Percentiles rank a stretch among this genome's conserved stretches.
These are phyloP conservation scores for Aspergillus cavernicola DNA, from an alignment of 495 filamentous ascomycete species.

Conservation along the genomic window DNA sequence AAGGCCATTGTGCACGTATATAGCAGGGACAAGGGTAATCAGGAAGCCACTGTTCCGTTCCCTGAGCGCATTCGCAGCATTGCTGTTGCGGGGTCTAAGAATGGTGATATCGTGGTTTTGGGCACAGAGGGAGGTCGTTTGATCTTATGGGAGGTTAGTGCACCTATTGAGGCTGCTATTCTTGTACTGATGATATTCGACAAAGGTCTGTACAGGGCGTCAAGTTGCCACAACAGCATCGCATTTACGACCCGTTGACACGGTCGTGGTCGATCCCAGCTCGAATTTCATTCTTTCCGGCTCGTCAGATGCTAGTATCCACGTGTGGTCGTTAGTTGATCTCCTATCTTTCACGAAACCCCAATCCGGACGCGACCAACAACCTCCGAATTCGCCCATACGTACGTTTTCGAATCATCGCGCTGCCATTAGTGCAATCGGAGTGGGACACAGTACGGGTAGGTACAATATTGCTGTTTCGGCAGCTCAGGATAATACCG, in stretches of 20 bases:
- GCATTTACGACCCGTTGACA: slow-evolving; percentile 82
- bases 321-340: slow-evolving; percentile 79
- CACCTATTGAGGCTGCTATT: neutral
- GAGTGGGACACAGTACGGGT: slow-evolving; percentile 62
- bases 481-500: slow-evolving; percentile 73
- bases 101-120: slow-evolving; percentile 67
- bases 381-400: slow-evolving; percentile 49
- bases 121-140: slow-evolving; percentile 86
- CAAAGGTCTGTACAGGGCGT: slow-evolving; percentile 76
- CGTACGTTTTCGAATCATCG: slow-evolving; percentile 75
- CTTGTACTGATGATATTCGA: neutral
- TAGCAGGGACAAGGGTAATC: slow-evolving; percentile 72
- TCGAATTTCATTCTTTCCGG: slow-evolving; percentile 81
- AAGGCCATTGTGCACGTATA: slow-evolving; percentile 94
- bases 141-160: slow-evolving; percentile 84
- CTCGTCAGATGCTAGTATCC: slow-evolving; percentile 81
- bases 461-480: slow-evolving; percentile 73
- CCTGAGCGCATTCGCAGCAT: slow-evolving; percentile 78
- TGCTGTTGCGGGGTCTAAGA: slow-evolving; percentile 53
- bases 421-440: slow-evolving; percentile 69
- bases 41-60: slow-evolving; percentile 83
- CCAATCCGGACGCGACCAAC: slow-evolving; percentile 30
- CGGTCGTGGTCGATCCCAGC: slow-evolving; percentile 65
- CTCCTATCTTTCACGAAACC: slow-evolving; percentile 63
- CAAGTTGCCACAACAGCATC: slow-evolving; percentile 81